Base-by-base conservation (phyloP, 805 yeast species). In the Starmerella lactis-condensi region DNA sequence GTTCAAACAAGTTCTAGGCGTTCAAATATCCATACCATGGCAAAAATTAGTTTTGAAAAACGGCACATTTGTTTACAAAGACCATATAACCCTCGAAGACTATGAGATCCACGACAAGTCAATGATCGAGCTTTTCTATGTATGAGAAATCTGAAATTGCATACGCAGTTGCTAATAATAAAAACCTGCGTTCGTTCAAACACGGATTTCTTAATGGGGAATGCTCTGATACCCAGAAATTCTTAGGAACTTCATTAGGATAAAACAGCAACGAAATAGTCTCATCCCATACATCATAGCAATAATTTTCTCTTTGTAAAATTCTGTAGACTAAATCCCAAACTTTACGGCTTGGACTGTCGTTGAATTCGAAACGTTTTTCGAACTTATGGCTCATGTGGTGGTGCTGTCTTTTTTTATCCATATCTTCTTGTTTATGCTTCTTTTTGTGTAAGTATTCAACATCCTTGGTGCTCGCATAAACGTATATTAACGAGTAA, bases 91-190 rank as follows among this genome's bases (percentile, higher is more conserved):
- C 1, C 59, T 85, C 27, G 93, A 75, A n/a, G 98, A 85, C 52
- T 85, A 89, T 49, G 98, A 85, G 51, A 71, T 85, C 13, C 93
- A 82, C 47, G 74, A 82, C 51, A 92, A 93, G 7, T 73, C 76
- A 38, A 79, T 74, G 52, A 54, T 85, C 41, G 98, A 85, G 54
- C 56, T 85, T 51, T 89, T 79, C 30, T 41, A 41, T 21, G 16
- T 28, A 17, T 35, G 20, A 29, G 16, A 15, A 10, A 10, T 27
- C n/a, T 9, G 11, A 21, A 21, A 28, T 15, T n/a, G 15, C 24
- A 12, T 31, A 24, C 24, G 32, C n/a, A 13, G 13, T n/a, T n/a
- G 34, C 29, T 12, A 31, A 26, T 14, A 31, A 15, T 18, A 31
- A 7, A 17, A 40, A 35, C 24, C 22, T 9, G 14, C 28, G 32